These are phyloP conservation scores for Colletotrichum melonis DNA, from an alignment of 2,329 filamentous ascomycete species.

Conservation along the genomic window DNA sequence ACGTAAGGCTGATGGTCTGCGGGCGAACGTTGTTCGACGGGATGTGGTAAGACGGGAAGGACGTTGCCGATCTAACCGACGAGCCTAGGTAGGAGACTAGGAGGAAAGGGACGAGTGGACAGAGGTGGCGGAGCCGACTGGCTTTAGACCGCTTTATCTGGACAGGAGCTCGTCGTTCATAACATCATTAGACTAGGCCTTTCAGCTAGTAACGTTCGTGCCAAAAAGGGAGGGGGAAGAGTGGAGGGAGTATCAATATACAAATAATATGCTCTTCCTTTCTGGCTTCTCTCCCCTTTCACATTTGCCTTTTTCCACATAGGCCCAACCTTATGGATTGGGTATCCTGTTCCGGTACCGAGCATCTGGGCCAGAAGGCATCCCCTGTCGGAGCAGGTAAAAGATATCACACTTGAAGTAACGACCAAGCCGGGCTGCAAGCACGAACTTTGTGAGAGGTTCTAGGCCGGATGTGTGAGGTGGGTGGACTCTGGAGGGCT, in stretches of 20 bases:
- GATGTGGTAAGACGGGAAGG: background rate
- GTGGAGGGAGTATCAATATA: constrained; percentile 16
- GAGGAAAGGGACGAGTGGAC: constrained; percentile 9
- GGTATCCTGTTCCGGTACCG: constrained; percentile 7
- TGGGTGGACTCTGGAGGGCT: background rate
- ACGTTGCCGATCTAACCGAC: constrained; percentile 21
- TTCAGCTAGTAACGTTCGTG: background rate
- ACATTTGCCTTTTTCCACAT: background rate
- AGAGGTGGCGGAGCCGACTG: constrained; percentile 18
- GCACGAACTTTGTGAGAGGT: constrained; percentile 1
- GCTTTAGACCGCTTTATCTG: constrained; percentile 23
- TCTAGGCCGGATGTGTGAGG: background rate
- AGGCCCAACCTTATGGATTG: background rate
- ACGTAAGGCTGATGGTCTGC: constrained; percentile 4
- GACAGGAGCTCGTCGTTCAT: constrained; percentile 12
- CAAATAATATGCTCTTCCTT: background rate
- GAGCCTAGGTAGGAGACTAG: background rate
- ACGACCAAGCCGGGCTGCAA: constrained; percentile 17
- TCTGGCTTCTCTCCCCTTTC: background rate
- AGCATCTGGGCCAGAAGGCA: constrained; percentile 17
- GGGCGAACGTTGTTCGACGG: background rate
- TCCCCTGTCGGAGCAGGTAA: constrained; percentile 11
- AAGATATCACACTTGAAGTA: constrained; percentile 8
- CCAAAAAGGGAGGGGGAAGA: background rate
- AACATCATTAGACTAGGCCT: constrained; percentile 6